Conservation (phyloP, 805 yeast genomes). For the Suhomyces xylopsoci region DNA sequence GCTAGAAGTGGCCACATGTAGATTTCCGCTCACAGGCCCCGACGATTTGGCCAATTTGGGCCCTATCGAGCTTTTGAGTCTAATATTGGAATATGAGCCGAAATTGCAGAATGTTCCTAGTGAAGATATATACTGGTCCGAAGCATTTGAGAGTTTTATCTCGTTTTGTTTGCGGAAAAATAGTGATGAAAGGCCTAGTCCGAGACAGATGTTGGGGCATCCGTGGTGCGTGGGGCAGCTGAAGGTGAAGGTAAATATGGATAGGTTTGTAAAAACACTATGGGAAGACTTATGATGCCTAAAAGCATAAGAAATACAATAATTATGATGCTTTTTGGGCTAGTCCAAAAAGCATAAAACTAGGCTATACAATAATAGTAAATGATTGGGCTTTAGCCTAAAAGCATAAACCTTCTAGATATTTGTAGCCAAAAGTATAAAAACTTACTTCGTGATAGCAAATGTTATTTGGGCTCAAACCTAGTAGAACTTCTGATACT, state of each 20-base stretch:
- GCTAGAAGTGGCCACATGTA: conserved; percentile 89
- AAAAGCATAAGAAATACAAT: no score
- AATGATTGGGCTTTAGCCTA: no score
- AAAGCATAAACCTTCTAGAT: no score
- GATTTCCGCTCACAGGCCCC: conserved; percentile 61
- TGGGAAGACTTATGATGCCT: conserved; percentile 44
- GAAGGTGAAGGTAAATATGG: conserved; percentile 76
- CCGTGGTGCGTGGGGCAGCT: conserved; percentile 89
- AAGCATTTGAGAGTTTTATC: conserved; percentile 77
- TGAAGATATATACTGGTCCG: conserved; percentile 76
- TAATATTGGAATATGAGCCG: conserved; percentile 82
- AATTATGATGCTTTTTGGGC: no score
- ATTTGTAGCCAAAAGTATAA: no score
- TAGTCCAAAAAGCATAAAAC: no score
- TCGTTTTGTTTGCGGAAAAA: conserved; percentile 79
- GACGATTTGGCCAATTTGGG: conserved; percentile 35
- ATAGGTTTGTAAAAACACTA: conserved; percentile 69
- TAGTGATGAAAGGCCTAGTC: conserved; percentile 79
- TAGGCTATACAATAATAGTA: no score
- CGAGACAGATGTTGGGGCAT: conserved; percentile 88
- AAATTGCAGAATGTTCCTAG: conserved; percentile 72
- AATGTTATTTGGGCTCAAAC: no score
- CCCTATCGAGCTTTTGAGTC: conserved; percentile 82
- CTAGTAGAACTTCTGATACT: no score
- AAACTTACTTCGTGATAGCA: no score